These are phyloP conservation scores for Exophiala sideris DNA, from an alignment of 2,329 filamentous ascomycete genomes.

Conservation along the genomic window DNA sequence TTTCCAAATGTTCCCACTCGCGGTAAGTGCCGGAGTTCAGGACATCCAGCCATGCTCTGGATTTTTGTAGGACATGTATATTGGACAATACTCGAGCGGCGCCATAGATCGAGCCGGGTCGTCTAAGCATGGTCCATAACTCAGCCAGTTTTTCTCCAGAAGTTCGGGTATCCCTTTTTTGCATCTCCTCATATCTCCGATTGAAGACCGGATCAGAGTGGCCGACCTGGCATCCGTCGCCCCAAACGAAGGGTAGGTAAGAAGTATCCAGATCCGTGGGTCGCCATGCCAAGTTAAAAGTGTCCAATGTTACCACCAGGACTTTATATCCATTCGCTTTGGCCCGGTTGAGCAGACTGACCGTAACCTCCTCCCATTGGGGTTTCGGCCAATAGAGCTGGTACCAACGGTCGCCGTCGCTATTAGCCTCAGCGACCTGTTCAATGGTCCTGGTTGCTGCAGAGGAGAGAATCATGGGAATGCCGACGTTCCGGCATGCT, in stretches of 20 bases:
- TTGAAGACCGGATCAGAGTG: conserved; percentile 65
- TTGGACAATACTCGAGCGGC: conserved; percentile 26
- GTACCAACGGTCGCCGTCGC: conserved; percentile 59
- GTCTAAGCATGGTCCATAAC: conserved; percentile 18
- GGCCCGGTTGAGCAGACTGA: conserved; percentile 59
- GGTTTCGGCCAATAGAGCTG: conserved; percentile 68
- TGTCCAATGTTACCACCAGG: conserved; percentile 70
- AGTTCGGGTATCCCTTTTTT: conserved; percentile 45
- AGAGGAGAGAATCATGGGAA: conserved; percentile 66
- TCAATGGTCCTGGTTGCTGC: conserved; percentile 63
- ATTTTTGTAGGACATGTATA: conserved; percentile 21
- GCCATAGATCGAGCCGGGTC: conserved; percentile 27
- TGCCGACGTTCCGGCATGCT: conserved; percentile 55
- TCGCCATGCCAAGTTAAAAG: conserved; percentile 65
- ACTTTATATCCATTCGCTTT: conserved; percentile 60
- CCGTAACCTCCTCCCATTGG: conserved; percentile 60
- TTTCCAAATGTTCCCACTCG: conserved; percentile 58
- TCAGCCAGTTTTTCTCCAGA: conserved; percentile 35
- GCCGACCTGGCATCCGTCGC: conserved; percentile 55
- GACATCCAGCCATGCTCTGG: conserved; percentile 46
- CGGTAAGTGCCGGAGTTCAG: conserved; percentile 54
- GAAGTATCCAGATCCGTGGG: conserved; percentile 62
- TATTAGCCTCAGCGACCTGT: conserved; percentile 58
- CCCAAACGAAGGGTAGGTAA: conserved; percentile 45
- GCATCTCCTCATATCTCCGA: conserved; percentile 48